Evolutionary conservation across 2,329 filamentous ascomycete genomes (phyloP).

Genomic region (Penicillium decumbens): DNA sequence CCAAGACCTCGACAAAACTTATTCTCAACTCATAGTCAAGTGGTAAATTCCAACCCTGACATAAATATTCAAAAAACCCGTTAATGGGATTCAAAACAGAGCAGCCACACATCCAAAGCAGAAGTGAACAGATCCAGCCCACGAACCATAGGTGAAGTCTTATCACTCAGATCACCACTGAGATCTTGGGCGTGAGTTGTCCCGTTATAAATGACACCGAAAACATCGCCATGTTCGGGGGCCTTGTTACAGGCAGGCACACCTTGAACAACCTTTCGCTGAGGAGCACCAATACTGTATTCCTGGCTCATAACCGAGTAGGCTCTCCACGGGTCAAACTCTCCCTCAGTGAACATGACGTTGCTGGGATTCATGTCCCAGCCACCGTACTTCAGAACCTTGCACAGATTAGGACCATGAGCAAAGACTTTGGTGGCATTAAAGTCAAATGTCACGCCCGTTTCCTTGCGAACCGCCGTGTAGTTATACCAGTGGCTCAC

Average conservation of each 20-base stretch:
- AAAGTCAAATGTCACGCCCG: background rate
- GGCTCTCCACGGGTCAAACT: conserved; percentile 1
- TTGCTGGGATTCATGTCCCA: conserved; percentile 1
- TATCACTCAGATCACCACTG: background rate
- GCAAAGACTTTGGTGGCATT: background rate
- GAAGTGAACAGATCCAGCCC: background rate
- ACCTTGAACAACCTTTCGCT: background rate
- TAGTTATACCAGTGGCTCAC: background rate
- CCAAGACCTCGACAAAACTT: background rate
- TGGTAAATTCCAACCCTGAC: background rate
- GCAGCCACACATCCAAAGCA: background rate
- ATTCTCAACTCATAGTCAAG: background rate
- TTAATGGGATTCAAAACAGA: background rate
- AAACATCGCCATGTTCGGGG: background rate
- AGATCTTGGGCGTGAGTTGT: background rate
- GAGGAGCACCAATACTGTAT: background rate
- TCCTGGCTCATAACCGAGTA: conserved; percentile 1
- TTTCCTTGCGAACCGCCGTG: background rate
- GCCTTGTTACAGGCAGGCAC: background rate
- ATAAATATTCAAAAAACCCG: background rate
- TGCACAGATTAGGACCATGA: background rate
- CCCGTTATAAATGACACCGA: background rate
- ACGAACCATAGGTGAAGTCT: background rate
- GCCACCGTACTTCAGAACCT: background rate
- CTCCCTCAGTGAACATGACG: conserved; percentile 1